These are phyloP conservation scores for Zymoseptoria tritici DNA, from an alignment of 2,329 filamentous ascomycete species.

Conservation along the genomic window DNA sequence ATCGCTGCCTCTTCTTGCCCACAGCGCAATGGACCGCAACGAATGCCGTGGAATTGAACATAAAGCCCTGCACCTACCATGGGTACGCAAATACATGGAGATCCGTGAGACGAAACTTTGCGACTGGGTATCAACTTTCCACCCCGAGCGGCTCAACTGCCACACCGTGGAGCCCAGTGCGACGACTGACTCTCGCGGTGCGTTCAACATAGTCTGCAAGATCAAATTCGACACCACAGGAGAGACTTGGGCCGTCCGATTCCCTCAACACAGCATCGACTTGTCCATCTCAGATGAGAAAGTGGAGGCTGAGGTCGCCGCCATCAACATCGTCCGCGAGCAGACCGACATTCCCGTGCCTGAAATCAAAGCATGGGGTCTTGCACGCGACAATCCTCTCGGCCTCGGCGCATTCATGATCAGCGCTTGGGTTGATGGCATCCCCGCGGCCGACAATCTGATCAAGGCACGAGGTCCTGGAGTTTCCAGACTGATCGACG, in stretches of 20 bases:
- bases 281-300: constrained; percentile 12
- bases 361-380: constrained; percentile 8
- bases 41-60: constrained; percentile 3
- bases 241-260: constrained; percentile 9
- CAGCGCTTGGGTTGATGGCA: constrained; percentile 9
- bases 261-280: constrained; percentile 5
- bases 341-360: constrained; percentile 11
- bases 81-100: background rate
- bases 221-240: constrained; percentile 4
- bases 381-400: constrained; percentile 5
- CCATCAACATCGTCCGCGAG: constrained; percentile 8
- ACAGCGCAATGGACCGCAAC: no score
- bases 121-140: constrained; percentile 7
- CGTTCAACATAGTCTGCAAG: constrained; percentile 23
- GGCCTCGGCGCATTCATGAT: constrained; percentile 13
- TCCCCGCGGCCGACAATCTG: background rate
- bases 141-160: constrained; percentile 2
- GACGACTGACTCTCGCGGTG: constrained; percentile 9
- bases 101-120: background rate
- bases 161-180: background rate
- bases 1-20: no score
- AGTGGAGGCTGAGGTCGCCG: constrained; percentile 8
- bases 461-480: background rate
- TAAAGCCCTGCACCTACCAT: background rate
- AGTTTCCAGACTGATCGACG: background rate